Evolutionary conservation across 768 basidiomycete species (phyloP), one percentile per base, ranked within the genome.

Genomic region (Lactarius trivialis): DNA sequence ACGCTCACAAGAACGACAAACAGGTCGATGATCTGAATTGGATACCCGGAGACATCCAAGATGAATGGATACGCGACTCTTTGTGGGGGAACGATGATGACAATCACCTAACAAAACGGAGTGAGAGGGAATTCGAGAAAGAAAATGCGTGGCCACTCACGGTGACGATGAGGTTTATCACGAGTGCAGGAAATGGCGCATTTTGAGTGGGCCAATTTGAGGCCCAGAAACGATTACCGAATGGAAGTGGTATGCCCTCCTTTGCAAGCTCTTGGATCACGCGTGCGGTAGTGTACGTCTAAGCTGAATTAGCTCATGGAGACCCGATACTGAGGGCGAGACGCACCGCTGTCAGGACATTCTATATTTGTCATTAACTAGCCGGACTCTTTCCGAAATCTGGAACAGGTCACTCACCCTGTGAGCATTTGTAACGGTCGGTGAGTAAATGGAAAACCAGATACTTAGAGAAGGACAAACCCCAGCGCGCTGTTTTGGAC

Each of bases 201-300:
- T 79, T 79, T 7, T 82, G 81, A 2, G 79, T 81, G 1, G 82
- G 82, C 82, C 82, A 83, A 67, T 84, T 85, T 0, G 81, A 82
- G 1, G 83, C 83, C 83, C 82, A 84, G 66, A 85, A 81, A 26
- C 70, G 76, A 64, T 80, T 84, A 4, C 81, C 81, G 56, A 83
- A 83, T 0, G 83, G 82, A 0, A 85, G 75, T 12, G 82, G 83
- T 19, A 85, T 73, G 1, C 83, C 83, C 67, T 83, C 83, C 63
- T 85, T 85, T 5, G 83, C 83, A 5, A 85, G 77, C 56, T 85
- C 83, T 73, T 84, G 83, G 60, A 83, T 84, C 3, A 85, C 76
- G 17, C 80, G 77, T 0, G 80, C 71, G 2, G 80, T 76, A 14
- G 80, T 72, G 65, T 81, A 84, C 0, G 82, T 81, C 81, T 82